These are phyloP conservation scores for Calonectria montana DNA, from an alignment of 2,329 filamentous ascomycete species.

Conservation along the genomic window DNA sequence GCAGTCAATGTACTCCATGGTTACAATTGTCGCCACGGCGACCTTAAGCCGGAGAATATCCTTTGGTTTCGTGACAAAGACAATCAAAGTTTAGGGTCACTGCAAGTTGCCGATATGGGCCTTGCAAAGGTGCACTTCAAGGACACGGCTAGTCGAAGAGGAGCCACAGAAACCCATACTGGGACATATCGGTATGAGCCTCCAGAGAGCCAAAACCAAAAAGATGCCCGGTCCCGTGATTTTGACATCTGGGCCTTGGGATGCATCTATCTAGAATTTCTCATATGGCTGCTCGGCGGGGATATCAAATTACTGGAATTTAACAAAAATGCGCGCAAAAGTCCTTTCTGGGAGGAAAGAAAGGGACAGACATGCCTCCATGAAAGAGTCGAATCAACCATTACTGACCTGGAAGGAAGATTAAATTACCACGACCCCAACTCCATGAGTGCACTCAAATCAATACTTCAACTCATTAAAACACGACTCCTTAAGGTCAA, in stretches of 20 bases:
- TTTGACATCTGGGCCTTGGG: background rate
- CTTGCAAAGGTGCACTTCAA: background rate
- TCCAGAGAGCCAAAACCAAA: background rate
- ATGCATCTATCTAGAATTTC: background rate
- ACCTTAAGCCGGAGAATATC: background rate
- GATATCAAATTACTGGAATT: background rate
- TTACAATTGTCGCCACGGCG: background rate
- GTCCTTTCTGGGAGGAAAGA: background rate
- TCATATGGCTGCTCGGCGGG: background rate
- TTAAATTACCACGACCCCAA: background rate
- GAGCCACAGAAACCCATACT: background rate
- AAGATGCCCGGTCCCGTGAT: background rate
- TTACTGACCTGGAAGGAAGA: background rate
- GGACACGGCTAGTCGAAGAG: background rate
- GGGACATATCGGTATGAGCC: background rate
- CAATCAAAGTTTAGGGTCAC: background rate
- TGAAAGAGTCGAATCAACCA: background rate
- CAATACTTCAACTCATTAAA: background rate
- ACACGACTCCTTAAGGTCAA: background rate
- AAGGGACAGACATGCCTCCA: background rate
- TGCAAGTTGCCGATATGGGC: background rate
- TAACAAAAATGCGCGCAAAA: background rate
- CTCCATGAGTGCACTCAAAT: background rate
- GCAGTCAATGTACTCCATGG: background rate
- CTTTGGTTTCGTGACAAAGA: background rate